Percentiles rank a stretch among this genome's conserved stretches.
These are phyloP conservation scores for Leccinum uliginosum DNA, from an alignment of 768 basidiomycete genomes.

Conservation along the genomic window DNA sequence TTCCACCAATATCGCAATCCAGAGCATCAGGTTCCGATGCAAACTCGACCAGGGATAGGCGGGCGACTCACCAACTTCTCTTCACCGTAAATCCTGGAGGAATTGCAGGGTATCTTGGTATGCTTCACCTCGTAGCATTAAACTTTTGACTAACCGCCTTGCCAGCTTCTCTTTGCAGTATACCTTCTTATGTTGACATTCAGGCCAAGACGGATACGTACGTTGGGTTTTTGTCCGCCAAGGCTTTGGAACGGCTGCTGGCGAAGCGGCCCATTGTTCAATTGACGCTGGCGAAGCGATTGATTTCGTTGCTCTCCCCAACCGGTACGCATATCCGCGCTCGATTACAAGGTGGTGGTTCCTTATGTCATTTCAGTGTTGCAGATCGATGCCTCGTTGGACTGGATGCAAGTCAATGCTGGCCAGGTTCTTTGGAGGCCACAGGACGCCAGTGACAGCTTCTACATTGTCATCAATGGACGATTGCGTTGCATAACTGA, in stretches of 20 bases:
- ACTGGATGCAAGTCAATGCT: conserved; percentile 97
- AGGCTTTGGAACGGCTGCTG: conserved; percentile 83
- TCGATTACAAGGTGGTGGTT: not conserved
- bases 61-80: conserved; percentile 57
- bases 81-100: conserved; percentile 98
- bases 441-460: conserved; percentile 87
- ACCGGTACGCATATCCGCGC: conserved; percentile 50
- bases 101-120: conserved; percentile 93
- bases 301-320: conserved; percentile 92
- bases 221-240: conserved; percentile 89
- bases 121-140: conserved; percentile 8
- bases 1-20: conserved; percentile 11
- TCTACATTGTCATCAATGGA: conserved; percentile 98
- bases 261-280: conserved; percentile 95
- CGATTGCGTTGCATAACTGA: conserved; percentile 89
- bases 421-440: conserved; percentile 95
- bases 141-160: not conserved
- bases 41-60: conserved; percentile 31
- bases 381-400: conserved; percentile 94
- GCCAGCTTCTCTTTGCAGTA: conserved; percentile 82
- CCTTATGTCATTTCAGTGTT: conserved; percentile 52
- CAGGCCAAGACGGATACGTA: conserved; percentile 97
- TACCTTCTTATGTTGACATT: conserved; percentile 95
- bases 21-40: conserved; percentile 27
- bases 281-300: conserved; percentile 90